phyloP scores from a whole-genome alignment of 805 yeast species.

The Wickerhamiella lipophila region DNA sequence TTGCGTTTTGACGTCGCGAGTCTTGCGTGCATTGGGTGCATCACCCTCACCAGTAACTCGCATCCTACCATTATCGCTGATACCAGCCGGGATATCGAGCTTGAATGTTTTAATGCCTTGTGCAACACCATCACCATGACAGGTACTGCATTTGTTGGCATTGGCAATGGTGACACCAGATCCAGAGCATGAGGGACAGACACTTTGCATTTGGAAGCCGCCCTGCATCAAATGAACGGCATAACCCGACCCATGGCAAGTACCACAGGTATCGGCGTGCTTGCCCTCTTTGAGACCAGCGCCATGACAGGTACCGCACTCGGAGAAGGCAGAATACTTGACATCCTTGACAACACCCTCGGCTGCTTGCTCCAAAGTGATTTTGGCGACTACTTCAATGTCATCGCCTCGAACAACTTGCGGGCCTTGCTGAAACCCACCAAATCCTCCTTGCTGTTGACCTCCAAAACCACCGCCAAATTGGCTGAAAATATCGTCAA shows the following conservation, averaged over 20 bases:
- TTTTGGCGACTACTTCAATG: conserved; percentile 61
- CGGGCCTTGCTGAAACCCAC: conserved; percentile 34
- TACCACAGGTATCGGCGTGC: conserved; percentile 61
- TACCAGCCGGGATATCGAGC: conserved; percentile 79
- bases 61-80: conserved; percentile 73
- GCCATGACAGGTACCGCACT: conserved; percentile 72
- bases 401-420: conserved; percentile 84
- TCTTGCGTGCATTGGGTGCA: conserved; percentile 65
- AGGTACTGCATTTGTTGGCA: conserved; percentile 57
- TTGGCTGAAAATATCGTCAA: conserved; percentile 54
- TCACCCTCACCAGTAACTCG: conserved; percentile 85
- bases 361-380: conserved; percentile 76
- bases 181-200: conserved; percentile 81
- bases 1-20: conserved; percentile 49
- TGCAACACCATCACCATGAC: conserved; percentile 84
- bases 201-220: conserved; percentile 93
- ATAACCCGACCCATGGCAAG: conserved; percentile 91
- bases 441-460: conserved; percentile 29
- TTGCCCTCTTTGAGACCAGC: conserved; percentile 71
- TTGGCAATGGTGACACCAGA: conserved; percentile 65
- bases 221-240: conserved; percentile 74
- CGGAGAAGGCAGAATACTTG: conserved; percentile 58
- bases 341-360: conserved; percentile 60
- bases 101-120: conserved; percentile 56
- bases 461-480: conserved; percentile 31